Base-by-base conservation (phyloP, 305 asterid species). In the Rubia tinctorum region DNA sequence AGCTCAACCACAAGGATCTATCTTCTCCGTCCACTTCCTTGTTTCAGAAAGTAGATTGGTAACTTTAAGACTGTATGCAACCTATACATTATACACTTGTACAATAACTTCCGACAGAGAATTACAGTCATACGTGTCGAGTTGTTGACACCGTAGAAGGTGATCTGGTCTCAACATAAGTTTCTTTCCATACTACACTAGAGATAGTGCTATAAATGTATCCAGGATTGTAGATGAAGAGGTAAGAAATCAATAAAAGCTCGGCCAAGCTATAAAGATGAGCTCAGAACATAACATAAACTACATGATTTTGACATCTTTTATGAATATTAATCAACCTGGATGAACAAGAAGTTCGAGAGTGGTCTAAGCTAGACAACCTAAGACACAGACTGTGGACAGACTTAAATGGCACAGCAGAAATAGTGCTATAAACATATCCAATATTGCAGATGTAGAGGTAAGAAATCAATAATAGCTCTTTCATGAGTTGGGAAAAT, bases 321-420 rank as follows among this genome's bases (percentile, higher is more conserved):
- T 62, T 25, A 43, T 68, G 68, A 20, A 68, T 23, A 43, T 43
- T 5, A 53, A 53, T 53, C 5, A 55, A 39, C 43, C n/a, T 30
- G 34, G 20, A 68, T 34, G 56, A 22, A 30, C 60, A 6, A 13
- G 34, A 8, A 30, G n/a, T 49, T 1, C 45, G 25, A 4, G 8
- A 66, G 70, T 40, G 70, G 51, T 66, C 53, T 63, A 63, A 34
- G 23, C 39, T 66, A 20, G 30, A n/a, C 17, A n/a, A 39, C 15
- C 53, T 40, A 66, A n/a, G 43, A 15, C n/a, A 20, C 20, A 66
- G 55, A 42, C 40, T 43, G 49, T 43, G 39, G 67, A 25, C 59
- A 5, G 34, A 34, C 56, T 18, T 49, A 69, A 69, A n/a, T 76
- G 65, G 27, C 79, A 37, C 47, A 69, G 64, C 34, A 18, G 8